Percentiles rank a stretch among this genome's conserved stretches.
Conservation (phyloP, 148 eudicot genomes). For the Vaccinium vitisidaea region DNA sequence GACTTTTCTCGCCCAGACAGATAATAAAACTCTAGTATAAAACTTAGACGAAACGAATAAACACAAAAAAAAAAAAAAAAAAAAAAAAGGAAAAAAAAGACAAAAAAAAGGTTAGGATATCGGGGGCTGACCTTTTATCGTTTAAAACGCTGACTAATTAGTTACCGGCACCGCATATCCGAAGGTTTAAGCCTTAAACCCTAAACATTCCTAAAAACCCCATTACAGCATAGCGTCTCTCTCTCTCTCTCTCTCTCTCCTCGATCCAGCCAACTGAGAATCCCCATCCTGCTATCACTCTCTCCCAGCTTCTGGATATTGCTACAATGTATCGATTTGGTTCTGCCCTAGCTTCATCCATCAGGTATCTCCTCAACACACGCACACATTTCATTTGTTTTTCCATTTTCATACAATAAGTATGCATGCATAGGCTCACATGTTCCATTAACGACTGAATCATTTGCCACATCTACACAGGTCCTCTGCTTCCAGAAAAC, state of each 20-base stretch:
- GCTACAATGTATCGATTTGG: constrained; percentile 58
- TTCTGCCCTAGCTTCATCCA: constrained; percentile 52
- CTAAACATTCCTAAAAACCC: neutral
- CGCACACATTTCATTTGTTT: neutral
- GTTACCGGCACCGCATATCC: neutral
- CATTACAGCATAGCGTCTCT: neutral
- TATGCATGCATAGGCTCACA: neutral
- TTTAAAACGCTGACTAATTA: no score
- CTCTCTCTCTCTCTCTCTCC: neutral
- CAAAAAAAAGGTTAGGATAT: no score
- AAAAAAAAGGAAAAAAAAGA: no score
- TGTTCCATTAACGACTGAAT: neutral
- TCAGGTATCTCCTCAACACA: constrained; percentile 46
- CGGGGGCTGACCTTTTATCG: no score
- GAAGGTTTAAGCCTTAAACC: neutral
- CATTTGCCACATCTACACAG: constrained; percentile 27
- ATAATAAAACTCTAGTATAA: no score
- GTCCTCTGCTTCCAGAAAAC: constrained; percentile 62
- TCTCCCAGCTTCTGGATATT: neutral
- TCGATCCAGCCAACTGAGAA: neutral
- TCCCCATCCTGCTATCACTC: neutral
- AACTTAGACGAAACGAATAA: no score
- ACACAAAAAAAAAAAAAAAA: no score
- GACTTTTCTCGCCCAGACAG: no score
- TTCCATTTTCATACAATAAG: neutral